Evolutionary conservation across 1,139 yeast genomes (phyloP), one percentile per base, ranked within the genome.

Genomic region (Sugiyamaella grinbergsii): DNA sequence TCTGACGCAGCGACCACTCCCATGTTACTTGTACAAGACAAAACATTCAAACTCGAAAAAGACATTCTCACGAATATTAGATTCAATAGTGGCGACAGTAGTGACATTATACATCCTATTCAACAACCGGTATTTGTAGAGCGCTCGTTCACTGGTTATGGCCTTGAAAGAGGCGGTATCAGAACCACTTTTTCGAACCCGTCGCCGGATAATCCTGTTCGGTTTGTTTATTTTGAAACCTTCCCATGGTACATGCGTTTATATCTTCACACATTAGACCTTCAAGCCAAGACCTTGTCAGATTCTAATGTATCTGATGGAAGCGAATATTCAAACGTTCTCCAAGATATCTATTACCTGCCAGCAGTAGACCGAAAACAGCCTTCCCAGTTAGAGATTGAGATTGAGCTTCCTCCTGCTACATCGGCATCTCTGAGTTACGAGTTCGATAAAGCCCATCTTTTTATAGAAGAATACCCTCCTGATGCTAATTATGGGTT

Each of bases 401-500:
- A 71, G 11, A 65, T 93, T 19, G 64, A 62, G 0, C 65, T 91
- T 2, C 97, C 96, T 0, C 78, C 95, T 1, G 64, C 72, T 2
- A 76, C 83, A 26, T 75, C 83, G 2, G 70, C 88, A 36, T 77
- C 85, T 1, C 63, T 93, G 51, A 79, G 85, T 2, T 88, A 87
- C 64, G 81, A 85, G 52, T 90, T 93, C 65, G 98, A 93, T 65
- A 93, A 91, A 67, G 82, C 96, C 0, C 74, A 93, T 62, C 75
- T 94, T 42, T 78, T 85, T 54, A 83, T 88, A 58, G 86, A 93
- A 7, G 98, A 94, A 66, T 94, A 94, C 63, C 98, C 98, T 10
- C 98, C 99, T 1, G 99, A 94, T 73, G 98, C 99, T 1, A 94
- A 94, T 67, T 97, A 93, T 61, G 99, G 99, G 0, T 94, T 93